Conservation (phyloP, 306 rosid genomes). For the Fragaria iinumae region DNA sequence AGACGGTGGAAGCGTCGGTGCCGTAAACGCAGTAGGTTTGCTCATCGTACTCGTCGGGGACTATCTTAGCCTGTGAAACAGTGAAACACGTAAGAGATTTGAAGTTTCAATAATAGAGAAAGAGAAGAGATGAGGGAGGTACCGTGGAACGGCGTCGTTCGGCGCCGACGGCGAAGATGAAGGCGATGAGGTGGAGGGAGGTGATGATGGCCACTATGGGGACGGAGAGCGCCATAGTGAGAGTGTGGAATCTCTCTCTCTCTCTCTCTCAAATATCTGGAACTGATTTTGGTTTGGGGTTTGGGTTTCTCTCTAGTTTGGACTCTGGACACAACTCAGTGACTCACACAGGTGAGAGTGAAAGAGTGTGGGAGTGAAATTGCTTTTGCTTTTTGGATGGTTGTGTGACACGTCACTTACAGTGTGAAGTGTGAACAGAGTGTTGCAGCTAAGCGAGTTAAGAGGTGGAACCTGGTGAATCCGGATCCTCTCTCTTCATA, state of each 20-base stretch:
- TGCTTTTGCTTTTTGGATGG: neutral
- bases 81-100: neutral
- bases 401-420: neutral
- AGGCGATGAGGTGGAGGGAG: slow-evolving; percentile 82
- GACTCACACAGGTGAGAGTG: neutral
- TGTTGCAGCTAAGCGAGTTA: neutral
- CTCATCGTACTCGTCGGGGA: slow-evolving; percentile 75
- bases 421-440: neutral
- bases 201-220: slow-evolving; percentile 48
- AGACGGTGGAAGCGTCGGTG: slow-evolving; percentile 86
- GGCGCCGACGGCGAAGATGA: slow-evolving; percentile 83
- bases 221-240: slow-evolving; percentile 63
- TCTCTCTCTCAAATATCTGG: neutral
- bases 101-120: neutral
- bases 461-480: no score
- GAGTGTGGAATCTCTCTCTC: neutral
- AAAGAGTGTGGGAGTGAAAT: neutral
- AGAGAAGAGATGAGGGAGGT: neutral
- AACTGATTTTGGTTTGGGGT: neutral
- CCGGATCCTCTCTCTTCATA: no score
- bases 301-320: neutral
- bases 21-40: slow-evolving; percentile 58
- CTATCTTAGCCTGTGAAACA: slow-evolving; percentile 51
- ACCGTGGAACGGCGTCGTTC: slow-evolving; percentile 86
- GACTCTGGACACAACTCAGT: no score